Conservation (phyloP, 371 early-diverging fungal species). For the Dentiscutata heterogama region DNA sequence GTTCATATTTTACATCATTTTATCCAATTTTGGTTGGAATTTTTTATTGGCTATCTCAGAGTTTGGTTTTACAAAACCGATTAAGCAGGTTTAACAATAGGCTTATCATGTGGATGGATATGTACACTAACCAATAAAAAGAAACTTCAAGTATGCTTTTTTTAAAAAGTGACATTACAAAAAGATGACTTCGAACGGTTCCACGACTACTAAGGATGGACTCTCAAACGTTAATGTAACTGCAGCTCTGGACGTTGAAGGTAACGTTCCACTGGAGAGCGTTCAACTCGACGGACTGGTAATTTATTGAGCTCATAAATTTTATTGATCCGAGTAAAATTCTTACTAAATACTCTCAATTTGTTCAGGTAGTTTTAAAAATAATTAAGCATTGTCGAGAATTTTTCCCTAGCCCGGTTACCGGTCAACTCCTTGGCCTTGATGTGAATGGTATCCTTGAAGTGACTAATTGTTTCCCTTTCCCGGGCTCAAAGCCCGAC, state of each 20-base stretch:
- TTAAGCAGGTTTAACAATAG: too few relatives aligned
- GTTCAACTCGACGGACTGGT: conserved; percentile 74
- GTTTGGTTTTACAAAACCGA: too few relatives aligned
- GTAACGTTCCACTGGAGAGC: conserved; percentile 55
- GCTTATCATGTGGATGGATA: too few relatives aligned
- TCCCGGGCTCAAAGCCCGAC: conserved; percentile 68
- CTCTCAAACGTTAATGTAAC: conserved; percentile 53
- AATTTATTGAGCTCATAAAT: conserved; percentile 43
- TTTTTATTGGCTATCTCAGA: too few relatives aligned
- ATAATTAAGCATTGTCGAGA: conserved; percentile 96
- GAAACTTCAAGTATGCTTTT: too few relatives aligned
- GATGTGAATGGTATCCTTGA: conserved; percentile 87
- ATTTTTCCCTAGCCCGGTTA: conserved; percentile 80
- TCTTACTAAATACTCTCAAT: not conserved
- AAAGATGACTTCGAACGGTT: not conserved
- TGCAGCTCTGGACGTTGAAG: conserved; percentile 59
- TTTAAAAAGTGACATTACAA: not conserved
- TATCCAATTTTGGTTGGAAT: too few relatives aligned
- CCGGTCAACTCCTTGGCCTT: conserved; percentile 91
- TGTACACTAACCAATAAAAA: too few relatives aligned
- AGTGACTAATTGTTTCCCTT: conserved; percentile 92
- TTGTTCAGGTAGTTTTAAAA: conserved; percentile 83
- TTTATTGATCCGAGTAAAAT: not conserved
- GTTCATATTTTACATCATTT: too few relatives aligned
- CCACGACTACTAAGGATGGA: conserved; percentile 12